phyloP scores from a whole-genome alignment of 2,329 filamentous ascomycete species.

The Sarocladium strictum region DNA sequence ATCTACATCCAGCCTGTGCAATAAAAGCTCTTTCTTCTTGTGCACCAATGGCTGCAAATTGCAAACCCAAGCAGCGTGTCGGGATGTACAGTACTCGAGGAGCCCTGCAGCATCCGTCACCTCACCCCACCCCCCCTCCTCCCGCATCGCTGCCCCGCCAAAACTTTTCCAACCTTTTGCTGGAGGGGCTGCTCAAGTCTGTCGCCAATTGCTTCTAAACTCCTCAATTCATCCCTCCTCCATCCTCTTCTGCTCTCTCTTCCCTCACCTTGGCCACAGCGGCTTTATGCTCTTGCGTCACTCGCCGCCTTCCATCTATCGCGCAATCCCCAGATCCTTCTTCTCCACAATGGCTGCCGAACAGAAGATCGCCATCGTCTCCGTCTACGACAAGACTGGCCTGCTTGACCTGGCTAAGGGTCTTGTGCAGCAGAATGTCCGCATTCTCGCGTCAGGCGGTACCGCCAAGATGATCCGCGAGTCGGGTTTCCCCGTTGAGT shows the following conservation, averaged over 20 bases:
- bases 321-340: background rate
- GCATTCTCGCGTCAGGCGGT: slow-evolving; percentile 88
- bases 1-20: background rate
- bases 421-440: slow-evolving; percentile 80
- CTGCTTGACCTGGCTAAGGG: slow-evolving; percentile 89
- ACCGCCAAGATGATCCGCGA: slow-evolving; percentile 96
- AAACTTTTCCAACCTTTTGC: slow-evolving; percentile 8
- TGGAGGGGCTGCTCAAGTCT: background rate
- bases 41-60: too few species aligned
- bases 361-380: slow-evolving; percentile 78
- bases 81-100: background rate
- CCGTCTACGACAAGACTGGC: slow-evolving; percentile 98
- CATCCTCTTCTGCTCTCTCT: background rate
- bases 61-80: too few species aligned
- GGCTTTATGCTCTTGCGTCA: background rate
- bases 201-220: background rate
- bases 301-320: background rate
- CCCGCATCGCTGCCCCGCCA: slow-evolving; percentile 6
- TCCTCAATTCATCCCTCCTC: background rate
- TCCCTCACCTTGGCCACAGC: background rate
- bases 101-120: background rate
- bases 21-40: too few species aligned
- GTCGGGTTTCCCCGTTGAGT: slow-evolving; percentile 92
- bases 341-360: slow-evolving; percentile 28
- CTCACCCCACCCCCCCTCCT: background rate